These are phyloP conservation scores for Fusarium pilosicola DNA, from an alignment of 2,329 filamentous ascomycete genomes.

Conservation along the genomic window DNA sequence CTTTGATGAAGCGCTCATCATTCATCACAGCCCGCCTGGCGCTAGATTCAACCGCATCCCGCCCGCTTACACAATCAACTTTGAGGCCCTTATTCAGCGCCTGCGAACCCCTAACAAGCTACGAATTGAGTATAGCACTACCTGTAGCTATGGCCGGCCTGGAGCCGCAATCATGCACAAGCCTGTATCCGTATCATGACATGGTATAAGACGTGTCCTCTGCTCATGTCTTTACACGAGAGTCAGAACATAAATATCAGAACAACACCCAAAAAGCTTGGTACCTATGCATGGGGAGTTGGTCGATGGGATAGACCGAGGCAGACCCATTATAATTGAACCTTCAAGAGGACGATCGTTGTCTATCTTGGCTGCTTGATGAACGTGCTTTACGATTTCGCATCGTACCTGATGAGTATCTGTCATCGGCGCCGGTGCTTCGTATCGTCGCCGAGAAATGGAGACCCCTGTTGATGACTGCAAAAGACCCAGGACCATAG, in stretches of 20 bases:
- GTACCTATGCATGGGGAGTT: not conserved
- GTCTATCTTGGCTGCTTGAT: not conserved
- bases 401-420: constrained; percentile 14
- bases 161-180: not conserved
- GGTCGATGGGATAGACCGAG: not conserved
- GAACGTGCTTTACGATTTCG: constrained; percentile 3
- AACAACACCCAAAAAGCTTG: not conserved
- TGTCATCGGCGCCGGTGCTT: constrained; percentile 28
- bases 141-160: not conserved
- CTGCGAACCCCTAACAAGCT: not conserved
- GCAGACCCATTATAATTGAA: constrained; percentile 22
- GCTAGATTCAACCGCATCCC: constrained; percentile 18
- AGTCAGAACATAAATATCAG: not conserved
- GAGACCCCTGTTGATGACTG: not conserved
- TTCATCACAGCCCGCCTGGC: not conserved
- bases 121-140: not conserved
- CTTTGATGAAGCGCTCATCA: not conserved
- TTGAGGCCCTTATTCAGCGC: constrained; percentile 11
- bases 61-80: constrained; percentile 27
- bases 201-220: not conserved
- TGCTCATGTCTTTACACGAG: not conserved
- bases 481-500: not conserved
- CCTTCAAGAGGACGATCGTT: constrained; percentile 16
- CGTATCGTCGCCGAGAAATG: constrained; percentile 26
- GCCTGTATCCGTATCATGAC: not conserved